Percentiles rank a stretch among this genome's conserved stretches.
Conservation (phyloP, 345 rosid genomes). For the Abelmoschus esculentus region DNA sequence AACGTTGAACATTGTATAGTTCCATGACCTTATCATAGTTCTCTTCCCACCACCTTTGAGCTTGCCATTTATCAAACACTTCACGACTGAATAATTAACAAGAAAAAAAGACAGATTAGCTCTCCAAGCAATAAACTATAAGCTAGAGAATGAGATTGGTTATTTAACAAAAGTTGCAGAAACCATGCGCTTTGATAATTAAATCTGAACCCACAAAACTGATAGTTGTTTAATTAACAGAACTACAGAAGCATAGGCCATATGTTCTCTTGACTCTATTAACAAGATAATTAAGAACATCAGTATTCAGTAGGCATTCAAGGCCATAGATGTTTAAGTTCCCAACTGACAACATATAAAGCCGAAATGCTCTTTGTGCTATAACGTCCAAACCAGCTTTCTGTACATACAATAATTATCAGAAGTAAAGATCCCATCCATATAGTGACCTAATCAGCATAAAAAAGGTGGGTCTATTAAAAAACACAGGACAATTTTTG, state of each 20-base stretch:
- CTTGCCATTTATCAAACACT: constrained; percentile 91
- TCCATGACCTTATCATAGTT: constrained; percentile 90
- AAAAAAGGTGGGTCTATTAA: neutral
- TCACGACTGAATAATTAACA: constrained; percentile 54
- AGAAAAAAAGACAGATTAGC: constrained; percentile 4
- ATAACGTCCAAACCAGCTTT: neutral
- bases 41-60: constrained; percentile 98
- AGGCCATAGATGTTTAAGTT: neutral
- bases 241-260: too few relatives aligned
- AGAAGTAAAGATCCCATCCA: neutral
- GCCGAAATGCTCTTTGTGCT: neutral
- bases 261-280: neutral
- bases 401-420: neutral
- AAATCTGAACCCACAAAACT: neutral
- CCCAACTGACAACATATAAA: neutral
- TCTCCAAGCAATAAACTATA: neutral
- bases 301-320: neutral
- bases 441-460: neutral
- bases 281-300: neutral
- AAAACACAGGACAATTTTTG: neutral
- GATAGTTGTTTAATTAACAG: neutral
- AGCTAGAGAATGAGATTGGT: neutral
- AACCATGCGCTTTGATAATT: neutral
- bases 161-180: neutral
- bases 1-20: constrained; percentile 76